Conservation (phyloP, 2,329 filamentous ascomycete genomes). For the Zarea fungicola region DNA sequence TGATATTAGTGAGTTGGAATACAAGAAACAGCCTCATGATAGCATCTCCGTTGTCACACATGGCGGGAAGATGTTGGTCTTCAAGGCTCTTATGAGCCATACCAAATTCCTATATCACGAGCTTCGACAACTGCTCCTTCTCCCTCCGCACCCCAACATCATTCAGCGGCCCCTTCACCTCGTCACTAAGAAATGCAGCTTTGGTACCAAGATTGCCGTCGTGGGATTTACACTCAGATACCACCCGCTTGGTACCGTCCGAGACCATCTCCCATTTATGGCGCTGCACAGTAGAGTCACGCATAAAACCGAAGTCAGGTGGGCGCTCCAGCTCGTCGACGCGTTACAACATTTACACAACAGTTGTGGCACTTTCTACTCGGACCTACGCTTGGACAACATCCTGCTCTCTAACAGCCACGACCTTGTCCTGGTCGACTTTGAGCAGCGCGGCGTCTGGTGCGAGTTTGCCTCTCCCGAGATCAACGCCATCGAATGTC, state of each 20-base stretch:
- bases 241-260: slow-evolving; percentile 48
- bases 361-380: slow-evolving; percentile 45
- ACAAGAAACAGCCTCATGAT: slow-evolving; percentile 52
- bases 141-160: slow-evolving; percentile 48
- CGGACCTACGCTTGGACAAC: slow-evolving; percentile 56
- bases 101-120: slow-evolving; percentile 59
- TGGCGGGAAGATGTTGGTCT: slow-evolving; percentile 39
- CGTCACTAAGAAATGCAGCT: slow-evolving; percentile 50
- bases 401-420: slow-evolving; percentile 44
- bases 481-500: slow-evolving; percentile 53
- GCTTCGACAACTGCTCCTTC: slow-evolving; percentile 47
- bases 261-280: slow-evolving; percentile 49
- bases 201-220: slow-evolving; percentile 51
- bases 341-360: slow-evolving; percentile 47
- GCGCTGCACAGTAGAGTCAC: slow-evolving; percentile 40
- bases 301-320: slow-evolving; percentile 43
- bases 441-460: slow-evolving; percentile 60
- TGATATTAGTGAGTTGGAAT: slow-evolving; percentile 44
- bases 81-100: slow-evolving; percentile 54
- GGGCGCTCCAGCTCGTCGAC: slow-evolving; percentile 48
- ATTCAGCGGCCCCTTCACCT: slow-evolving; percentile 48
- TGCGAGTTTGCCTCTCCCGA: slow-evolving; percentile 57
- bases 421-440: slow-evolving; percentile 53
- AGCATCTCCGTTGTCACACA: slow-evolving; percentile 52
- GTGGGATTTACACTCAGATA: slow-evolving; percentile 53